Evolutionary conservation across 106 monocot genomes (phyloP), one percentile per base, ranked within the genome.

Genomic region (Gastrodia elata): DNA sequence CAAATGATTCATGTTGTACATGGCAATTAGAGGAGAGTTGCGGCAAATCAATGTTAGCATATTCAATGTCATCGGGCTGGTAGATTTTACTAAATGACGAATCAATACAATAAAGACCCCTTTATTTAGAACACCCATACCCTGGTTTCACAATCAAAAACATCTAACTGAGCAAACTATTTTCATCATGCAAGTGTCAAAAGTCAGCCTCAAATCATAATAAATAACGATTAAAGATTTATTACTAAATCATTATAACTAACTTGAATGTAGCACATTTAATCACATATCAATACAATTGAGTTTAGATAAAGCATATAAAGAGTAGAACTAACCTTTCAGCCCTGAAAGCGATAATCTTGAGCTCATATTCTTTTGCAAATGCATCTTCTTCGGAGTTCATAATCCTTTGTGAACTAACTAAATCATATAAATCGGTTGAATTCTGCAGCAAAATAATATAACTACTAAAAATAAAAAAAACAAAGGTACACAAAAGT

Each of bases 371-470:
- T 52, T 99, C 93, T 43, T 99, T 88, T 36, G 80, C 72, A 74
- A 99, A 89, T 65, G 81, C 64, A 38, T 79, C 75, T 79, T 99
- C 93, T 87, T 99, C 91, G 6, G 77, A 38, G 64, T 87, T 91
- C 73, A 84, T 86, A 77, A 87, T 88, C 77, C 93, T 91, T 80
- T 87, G 89, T 46, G 98, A 99, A 83, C 88, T 99, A 73, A 99
- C 93, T 72, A 99, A 79, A 80, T 99, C 98, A 48, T 91, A 83
- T 73, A 99, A 83, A 79, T 93, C 98, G 7, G 82, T 87, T 59
- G 87, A 75, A 78, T 94, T 99, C 98, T 99, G 91, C 74, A 65
- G 64, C 58, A 4, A 77, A 37, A 55, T 30, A 39, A n/a, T 10
- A 61, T 68, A 39, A 18, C 14, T 13, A 5, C 0, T 36, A 59